Base-by-base conservation (phyloP, 768 basidiomycete genomes). In the Trametes gibbosa region DNA sequence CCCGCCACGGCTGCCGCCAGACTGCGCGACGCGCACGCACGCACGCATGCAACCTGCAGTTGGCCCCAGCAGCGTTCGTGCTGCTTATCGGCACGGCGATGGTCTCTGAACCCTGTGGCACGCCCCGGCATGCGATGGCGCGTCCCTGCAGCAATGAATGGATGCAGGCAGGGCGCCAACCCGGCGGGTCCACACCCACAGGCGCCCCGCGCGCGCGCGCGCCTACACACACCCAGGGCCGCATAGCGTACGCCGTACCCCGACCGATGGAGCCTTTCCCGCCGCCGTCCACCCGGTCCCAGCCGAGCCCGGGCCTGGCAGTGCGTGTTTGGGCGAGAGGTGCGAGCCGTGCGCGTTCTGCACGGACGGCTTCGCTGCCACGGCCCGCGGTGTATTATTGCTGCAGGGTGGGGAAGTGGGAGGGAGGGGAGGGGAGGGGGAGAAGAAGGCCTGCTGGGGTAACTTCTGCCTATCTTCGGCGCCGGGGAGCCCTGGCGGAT, bases 401-500 rank as follows among this genome's bases (percentile, higher is more conserved):
- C n/a, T 56, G 47, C 40, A 10, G 12, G 21, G 47, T 50, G 34
- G 12, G 4, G 50, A 41, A 40, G 35, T 14, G 37, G 6, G 34
- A 35, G n/a, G n/a, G 10, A 32, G 4, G 29, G 29, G 29, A 32
- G 29, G 29, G 5, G 4, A 10, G 29, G 29, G 10, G 29, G 29
- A 4, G 29, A 10, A 39, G 37, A 13, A 17, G 37, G 37, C 47
- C 25, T 40, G 19, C 43, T 49, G 61, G 61, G 56, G 56, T 50
- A 53, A 50, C 56, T 53, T 62, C 61, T 62, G 61, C n/a, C 61
- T 49, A 62, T 62, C 61, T 50, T 62, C 61, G 61, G 61, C 60
- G 54, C 25, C n/a, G n/a, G n/a, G 17, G 39, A 7, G 29, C 39
- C n/a, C 48, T 37, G 42, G 59, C 29, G 52, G 35, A n/a, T n/a